Conservation (phyloP, 768 basidiomycete species). For the Royoungia palumana region DNA sequence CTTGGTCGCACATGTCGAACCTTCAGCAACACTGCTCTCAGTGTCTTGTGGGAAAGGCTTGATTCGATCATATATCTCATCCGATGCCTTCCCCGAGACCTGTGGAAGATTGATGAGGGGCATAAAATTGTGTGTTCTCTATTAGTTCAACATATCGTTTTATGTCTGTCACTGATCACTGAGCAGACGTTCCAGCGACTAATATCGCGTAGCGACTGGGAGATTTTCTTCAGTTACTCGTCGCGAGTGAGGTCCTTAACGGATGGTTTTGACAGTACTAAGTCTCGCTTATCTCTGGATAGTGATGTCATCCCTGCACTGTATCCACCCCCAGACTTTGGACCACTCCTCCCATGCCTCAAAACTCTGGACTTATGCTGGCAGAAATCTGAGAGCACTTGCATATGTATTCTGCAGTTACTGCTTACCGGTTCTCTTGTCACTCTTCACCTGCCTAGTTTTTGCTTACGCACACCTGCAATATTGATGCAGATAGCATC, state of each 20-base stretch:
- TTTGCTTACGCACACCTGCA: conserved; percentile 13
- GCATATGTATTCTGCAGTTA: conserved; percentile 18
- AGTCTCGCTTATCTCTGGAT: conserved; percentile 1
- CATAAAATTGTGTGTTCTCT: conserved; percentile 9
- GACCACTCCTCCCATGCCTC: conserved; percentile 23
- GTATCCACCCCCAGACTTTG: conserved; percentile 19
- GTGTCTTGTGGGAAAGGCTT: too few species aligned
- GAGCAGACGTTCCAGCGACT: conserved; percentile 22
- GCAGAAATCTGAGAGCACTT: conserved; percentile 9
- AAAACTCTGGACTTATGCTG: conserved; percentile 18
- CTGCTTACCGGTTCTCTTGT: conserved; percentile 22
- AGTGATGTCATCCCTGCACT: conserved; percentile 25
- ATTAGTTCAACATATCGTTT: neutral
- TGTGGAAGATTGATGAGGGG: conserved; percentile 23
- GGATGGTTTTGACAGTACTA: neutral
- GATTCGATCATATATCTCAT: conserved; percentile 21
- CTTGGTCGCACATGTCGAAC: conserved; percentile 26
- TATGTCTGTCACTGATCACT: conserved; percentile 3
- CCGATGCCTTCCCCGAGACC: conserved; percentile 25
- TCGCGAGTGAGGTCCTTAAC: conserved; percentile 17
- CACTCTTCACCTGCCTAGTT: conserved; percentile 9
- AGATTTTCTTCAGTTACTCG: conserved; percentile 27
- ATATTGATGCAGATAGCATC: conserved; percentile 15
- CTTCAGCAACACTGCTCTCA: conserved; percentile 21
- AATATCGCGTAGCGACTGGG: too few species aligned